Percentiles rank a stretch among this genome's conserved stretches.
These are phyloP conservation scores for Paecilomyces variotii DNA, from an alignment of 2,329 filamentous ascomycete species.

Conservation along the genomic window DNA sequence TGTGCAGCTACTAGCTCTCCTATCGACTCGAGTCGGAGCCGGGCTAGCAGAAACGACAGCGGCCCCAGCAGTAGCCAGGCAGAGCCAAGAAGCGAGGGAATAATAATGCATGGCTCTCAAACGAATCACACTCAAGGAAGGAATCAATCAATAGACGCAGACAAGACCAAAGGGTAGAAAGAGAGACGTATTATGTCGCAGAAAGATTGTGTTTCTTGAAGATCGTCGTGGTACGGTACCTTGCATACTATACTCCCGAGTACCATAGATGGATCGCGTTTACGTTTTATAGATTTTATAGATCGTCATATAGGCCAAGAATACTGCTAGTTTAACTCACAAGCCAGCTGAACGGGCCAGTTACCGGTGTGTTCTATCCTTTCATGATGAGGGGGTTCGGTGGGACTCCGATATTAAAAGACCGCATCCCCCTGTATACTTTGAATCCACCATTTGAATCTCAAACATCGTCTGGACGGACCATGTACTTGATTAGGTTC, in stretches of 20 bases:
- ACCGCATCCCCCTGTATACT: neutral
- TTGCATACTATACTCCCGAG: neutral
- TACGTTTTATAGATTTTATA: neutral
- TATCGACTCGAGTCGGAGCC: conserved; percentile 17
- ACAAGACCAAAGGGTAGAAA: neutral
- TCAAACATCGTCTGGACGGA: neutral
- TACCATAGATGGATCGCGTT: neutral
- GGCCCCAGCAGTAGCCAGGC: conserved; percentile 3
- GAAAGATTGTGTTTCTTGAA: neutral
- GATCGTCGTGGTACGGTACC: neutral
- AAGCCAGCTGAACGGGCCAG: neutral
- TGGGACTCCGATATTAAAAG: neutral
- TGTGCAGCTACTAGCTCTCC: conserved; percentile 41
- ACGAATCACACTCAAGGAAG: neutral
- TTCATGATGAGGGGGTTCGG: neutral
- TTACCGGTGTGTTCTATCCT: neutral
- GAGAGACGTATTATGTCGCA: neutral
- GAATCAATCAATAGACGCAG: neutral
- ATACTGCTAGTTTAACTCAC: neutral
- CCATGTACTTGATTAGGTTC: neutral
- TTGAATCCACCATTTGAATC: neutral
- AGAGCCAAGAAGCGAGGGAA: neutral
- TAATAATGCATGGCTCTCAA: neutral
- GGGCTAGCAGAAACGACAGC: conserved; percentile 16
- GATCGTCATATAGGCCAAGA: neutral